Conservation (phyloP, 2,329 filamentous ascomycete species). For the Diaporthe australafricana region DNA sequence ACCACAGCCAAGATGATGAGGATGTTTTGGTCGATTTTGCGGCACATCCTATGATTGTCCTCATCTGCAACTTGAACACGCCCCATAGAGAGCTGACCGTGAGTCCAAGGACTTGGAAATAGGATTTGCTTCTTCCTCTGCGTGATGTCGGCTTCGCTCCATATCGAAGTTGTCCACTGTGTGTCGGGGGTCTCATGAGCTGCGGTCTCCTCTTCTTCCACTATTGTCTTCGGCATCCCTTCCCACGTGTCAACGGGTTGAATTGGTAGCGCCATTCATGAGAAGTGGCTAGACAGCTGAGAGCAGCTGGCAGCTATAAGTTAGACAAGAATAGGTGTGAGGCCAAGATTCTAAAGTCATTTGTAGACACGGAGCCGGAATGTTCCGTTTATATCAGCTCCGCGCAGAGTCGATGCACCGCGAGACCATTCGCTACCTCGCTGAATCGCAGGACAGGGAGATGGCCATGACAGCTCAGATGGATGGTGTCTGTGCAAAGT, state of each 20-base stretch:
- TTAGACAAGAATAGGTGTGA: background rate
- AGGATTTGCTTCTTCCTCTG: too few relatives aligned
- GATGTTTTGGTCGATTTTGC: slow-evolving; percentile 71
- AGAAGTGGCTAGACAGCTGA: too few relatives aligned
- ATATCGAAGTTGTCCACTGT: slow-evolving; percentile 1
- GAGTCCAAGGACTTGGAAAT: background rate
- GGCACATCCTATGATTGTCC: slow-evolving; percentile 37
- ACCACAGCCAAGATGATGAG: slow-evolving; percentile 66
- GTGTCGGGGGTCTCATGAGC: background rate
- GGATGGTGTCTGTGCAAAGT: slow-evolving; percentile 4
- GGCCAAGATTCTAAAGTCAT: background rate
- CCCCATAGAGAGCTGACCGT: background rate
- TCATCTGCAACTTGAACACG: background rate
- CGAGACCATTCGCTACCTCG: background rate
- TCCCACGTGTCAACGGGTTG: background rate
- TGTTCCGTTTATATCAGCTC: background rate
- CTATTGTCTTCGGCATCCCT: background rate
- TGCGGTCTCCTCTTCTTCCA: background rate
- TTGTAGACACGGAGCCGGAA: background rate
- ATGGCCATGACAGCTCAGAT: background rate
- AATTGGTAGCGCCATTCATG: background rate
- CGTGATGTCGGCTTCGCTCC: background rate
- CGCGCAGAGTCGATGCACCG: background rate
- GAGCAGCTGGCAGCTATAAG: background rate
- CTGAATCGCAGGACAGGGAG: background rate